These are phyloP conservation scores for Ceratocystis harringtonii DNA, from an alignment of 2,329 filamentous ascomycete species.

Conservation along the genomic window DNA sequence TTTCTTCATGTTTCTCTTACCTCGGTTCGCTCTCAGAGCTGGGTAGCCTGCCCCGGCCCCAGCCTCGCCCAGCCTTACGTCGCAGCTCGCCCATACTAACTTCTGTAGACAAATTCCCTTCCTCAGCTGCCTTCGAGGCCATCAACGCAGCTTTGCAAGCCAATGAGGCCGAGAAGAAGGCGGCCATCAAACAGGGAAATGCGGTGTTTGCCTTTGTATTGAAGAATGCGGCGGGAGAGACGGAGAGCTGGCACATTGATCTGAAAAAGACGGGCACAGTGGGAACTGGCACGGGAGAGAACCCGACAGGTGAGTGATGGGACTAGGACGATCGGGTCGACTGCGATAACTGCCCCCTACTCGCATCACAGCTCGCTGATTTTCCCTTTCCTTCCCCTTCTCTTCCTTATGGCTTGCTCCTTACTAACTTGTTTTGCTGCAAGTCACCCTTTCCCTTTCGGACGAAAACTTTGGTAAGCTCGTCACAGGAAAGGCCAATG, in stretches of 20 bases:
- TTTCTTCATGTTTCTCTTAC: not conserved
- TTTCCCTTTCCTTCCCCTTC: not conserved
- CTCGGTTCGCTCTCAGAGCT: not conserved
- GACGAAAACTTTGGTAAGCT: slow-evolving; percentile 79
- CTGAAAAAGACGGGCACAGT: slow-evolving; percentile 81
- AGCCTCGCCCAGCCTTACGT: not conserved
- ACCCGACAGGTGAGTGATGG: slow-evolving; percentile 57
- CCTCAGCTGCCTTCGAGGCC: slow-evolving; percentile 78
- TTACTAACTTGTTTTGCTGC: slow-evolving; percentile 6
- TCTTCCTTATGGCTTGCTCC: not conserved
- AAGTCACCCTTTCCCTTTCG: slow-evolving; percentile 72
- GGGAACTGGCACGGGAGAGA: slow-evolving; percentile 59
- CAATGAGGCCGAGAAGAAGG: slow-evolving; percentile 60
- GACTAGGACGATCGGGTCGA: not conserved
- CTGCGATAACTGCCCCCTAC: too few species aligned
- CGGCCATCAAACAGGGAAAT: slow-evolving; percentile 76
- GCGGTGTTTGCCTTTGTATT: slow-evolving; percentile 83
- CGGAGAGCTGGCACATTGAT: slow-evolving; percentile 85
- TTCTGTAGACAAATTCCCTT: slow-evolving; percentile 59
- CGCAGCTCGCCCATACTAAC: not conserved
- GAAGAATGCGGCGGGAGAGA: slow-evolving; percentile 71
- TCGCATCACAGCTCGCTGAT: not conserved
- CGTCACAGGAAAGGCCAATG: slow-evolving; percentile 75
- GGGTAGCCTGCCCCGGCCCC: not conserved
- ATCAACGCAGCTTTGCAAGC: slow-evolving; percentile 59